Percentiles rank a stretch among this genome's conserved stretches.
These are phyloP conservation scores for Pestalotiopsis sp. DNA, from an alignment of 2,329 filamentous ascomycete genomes.

Conservation along the genomic window DNA sequence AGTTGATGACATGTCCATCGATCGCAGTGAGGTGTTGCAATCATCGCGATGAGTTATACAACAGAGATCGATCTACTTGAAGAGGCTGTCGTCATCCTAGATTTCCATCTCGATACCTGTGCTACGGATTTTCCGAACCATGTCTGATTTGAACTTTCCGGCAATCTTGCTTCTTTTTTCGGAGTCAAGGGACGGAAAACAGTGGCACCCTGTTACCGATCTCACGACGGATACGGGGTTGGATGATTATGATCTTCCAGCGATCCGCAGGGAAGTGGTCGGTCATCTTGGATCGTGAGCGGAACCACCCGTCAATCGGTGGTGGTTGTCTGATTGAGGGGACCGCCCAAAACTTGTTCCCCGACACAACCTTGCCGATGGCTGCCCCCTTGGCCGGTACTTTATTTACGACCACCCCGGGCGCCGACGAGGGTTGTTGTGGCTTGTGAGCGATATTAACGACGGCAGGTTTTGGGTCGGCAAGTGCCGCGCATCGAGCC, in stretches of 20 bases:
- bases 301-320: not conserved
- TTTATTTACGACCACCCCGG: not conserved
- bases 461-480: not conserved
- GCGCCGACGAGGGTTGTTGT: not conserved
- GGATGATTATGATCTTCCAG: not conserved
- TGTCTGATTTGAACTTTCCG: not conserved
- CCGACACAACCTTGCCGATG: not conserved
- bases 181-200: not conserved
- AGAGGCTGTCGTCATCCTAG: not conserved
- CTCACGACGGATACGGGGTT: not conserved
- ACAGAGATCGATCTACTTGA: not conserved
- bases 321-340: not conserved
- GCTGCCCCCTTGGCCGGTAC: not conserved
- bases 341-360: not conserved
- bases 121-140: not conserved
- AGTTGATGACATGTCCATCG: not conserved
- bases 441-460: not conserved
- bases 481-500: not conserved
- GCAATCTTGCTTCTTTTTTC: not conserved
- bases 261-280: not conserved
- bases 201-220: not conserved
- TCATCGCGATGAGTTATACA: not conserved
- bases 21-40: not conserved
- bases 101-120: not conserved
- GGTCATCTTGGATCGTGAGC: not conserved